Evolutionary conservation across 2,329 filamentous ascomycete species (phyloP).

Genomic region (Monosporascus sp.): DNA sequence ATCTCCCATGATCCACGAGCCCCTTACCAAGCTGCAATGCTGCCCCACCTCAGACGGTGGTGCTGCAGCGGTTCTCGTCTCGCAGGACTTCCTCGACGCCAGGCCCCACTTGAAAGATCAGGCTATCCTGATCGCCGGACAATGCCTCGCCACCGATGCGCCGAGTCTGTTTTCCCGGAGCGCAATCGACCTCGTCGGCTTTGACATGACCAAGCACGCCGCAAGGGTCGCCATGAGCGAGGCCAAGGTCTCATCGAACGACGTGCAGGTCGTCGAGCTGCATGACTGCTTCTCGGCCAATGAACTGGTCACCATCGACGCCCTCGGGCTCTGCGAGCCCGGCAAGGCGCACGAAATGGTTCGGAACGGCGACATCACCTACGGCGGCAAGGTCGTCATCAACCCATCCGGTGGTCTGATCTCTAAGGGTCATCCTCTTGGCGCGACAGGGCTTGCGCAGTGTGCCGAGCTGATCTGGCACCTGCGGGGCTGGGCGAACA

Average conservation of each 20-base stretch:
- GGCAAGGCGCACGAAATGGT: slow-evolving; percentile 93
- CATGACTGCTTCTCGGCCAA: slow-evolving; percentile 98
- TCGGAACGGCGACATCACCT: slow-evolving; percentile 81
- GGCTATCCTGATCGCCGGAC: slow-evolving; percentile 85
- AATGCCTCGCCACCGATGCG: slow-evolving; percentile 79
- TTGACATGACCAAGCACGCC: slow-evolving; percentile 74
- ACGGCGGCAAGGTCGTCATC: slow-evolving; percentile 76
- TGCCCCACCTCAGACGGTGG: slow-evolving; percentile 93
- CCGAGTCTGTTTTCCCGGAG: slow-evolving; percentile 72
- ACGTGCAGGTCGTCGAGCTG: slow-evolving; percentile 82
- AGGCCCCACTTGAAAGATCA: slow-evolving; percentile 75
- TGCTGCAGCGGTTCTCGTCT: slow-evolving; percentile 83
- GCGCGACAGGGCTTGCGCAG: slow-evolving; percentile 90
- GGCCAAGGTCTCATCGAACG: slow-evolving; percentile 61
- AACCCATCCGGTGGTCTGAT: slow-evolving; percentile 95
- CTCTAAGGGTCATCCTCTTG: slow-evolving; percentile 91
- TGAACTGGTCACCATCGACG: slow-evolving; percentile 86
- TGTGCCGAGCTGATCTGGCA: slow-evolving; percentile 96
- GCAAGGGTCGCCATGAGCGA: slow-evolving; percentile 66
- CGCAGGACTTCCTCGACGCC: slow-evolving; percentile 79
- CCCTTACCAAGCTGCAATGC: slow-evolving; percentile 96
- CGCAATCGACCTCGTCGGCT: slow-evolving; percentile 85
- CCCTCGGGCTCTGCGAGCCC: slow-evolving; percentile 68
- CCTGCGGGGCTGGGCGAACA: slow-evolving; percentile 91
- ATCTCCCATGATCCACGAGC: slow-evolving; percentile 72